Percentiles rank a stretch among this genome's conserved stretches.
Evolutionary conservation across 148 eudicot species (phyloP).

Genomic region (Chenopodium album): DNA sequence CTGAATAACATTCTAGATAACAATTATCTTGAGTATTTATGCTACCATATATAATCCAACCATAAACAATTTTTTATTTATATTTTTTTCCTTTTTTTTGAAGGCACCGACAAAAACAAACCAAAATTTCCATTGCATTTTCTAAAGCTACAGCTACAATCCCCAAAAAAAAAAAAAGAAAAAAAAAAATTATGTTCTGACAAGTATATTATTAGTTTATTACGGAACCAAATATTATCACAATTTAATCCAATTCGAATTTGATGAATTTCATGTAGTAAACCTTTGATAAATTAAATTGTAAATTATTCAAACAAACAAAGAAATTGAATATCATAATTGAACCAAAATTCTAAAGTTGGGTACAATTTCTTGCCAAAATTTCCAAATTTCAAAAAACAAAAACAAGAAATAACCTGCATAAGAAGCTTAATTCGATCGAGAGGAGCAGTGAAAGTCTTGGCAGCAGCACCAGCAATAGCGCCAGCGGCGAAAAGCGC

Average conservation of each 20-base stretch:
- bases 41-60: too few relatives aligned
- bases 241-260: neutral
- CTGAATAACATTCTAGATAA: too few relatives aligned
- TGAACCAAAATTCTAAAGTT: neutral
- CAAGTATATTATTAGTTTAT: too few relatives aligned
- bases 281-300: too few relatives aligned
- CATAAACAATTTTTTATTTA: too few relatives aligned
- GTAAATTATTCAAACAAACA: too few relatives aligned
- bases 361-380: too few relatives aligned
- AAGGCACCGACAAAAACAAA: constrained; percentile 1
- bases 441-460: constrained; percentile 83
- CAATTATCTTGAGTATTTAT: too few relatives aligned
- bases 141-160: neutral
- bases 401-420: constrained; percentile 48
- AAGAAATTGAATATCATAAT: neutral
- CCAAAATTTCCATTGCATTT: neutral
- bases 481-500: constrained; percentile 87
- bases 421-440: constrained; percentile 90
- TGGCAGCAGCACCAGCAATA: constrained; percentile 80
- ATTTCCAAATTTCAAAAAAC: too few relatives aligned
- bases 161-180: neutral
- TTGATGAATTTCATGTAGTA: neutral
- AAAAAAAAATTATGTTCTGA: too few relatives aligned
- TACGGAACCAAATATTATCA: too few relatives aligned
- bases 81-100: too few relatives aligned